Base-by-base conservation (phyloP, 345 rosid species). In the Rhodamnia argentea region DNA sequence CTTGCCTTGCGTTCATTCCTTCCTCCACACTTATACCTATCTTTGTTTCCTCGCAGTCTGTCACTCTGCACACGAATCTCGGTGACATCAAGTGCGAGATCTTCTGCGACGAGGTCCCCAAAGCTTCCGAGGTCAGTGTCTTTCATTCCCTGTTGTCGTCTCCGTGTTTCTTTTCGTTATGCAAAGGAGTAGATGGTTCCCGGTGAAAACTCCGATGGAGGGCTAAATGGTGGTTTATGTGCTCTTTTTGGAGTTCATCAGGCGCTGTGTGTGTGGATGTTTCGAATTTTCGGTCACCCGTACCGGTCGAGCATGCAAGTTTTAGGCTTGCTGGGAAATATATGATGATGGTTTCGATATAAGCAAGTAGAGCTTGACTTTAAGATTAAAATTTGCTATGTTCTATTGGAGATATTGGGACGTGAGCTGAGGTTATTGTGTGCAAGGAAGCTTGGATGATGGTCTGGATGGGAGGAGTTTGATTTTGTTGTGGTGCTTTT, bases 41-140 rank as follows among this genome's bases (percentile, higher is more conserved):
- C 7, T n/a, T 42, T 40, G 60, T 58, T 58, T 57, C 29, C n/a
- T 85, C 62, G 89, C 93, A 97, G 99, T 94, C 99, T 8, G 99
- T 96, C 74, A 97, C 99, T n/a, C 88, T 97, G 86, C 99, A 96
- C 92, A 97, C 99, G 52, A 97, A 95, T 90, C 98, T 97, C 29
- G 99, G 99, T 23, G 99, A 97, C 88, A 93, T 97, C 87, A 97
- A 97, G 93, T 96, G 99, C 89, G 99, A 97, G 92, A 91, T 97
- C 91, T 93, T 92, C 87, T 97, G 99, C 82, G 99, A 97, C 89
- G 99, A 96, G 90, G 99, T 95, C 58, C 91, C 98, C 82, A 97
- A 97, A 89, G 89, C 96, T 56, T 94, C 99, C 47, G 99, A 96
- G 99, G 99, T 94, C 60, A 74, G 90, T 86, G 16, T 23, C 53